phyloP scores from a whole-genome alignment of 108 stramenopile species.

The Discostella stelligeroides region DNA sequence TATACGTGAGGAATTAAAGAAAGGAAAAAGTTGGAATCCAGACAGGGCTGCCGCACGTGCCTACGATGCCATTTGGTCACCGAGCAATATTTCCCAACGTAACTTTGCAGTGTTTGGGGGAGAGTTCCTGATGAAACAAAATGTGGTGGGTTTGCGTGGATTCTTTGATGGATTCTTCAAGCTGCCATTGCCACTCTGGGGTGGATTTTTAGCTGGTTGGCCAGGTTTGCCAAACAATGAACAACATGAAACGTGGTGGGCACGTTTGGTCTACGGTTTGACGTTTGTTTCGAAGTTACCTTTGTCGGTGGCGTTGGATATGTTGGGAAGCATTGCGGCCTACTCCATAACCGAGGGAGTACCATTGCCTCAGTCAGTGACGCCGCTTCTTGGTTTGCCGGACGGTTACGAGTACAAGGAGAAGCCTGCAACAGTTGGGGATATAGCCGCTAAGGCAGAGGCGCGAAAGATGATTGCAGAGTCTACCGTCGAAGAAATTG shows the following conservation, averaged over 20 bases:
- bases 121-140: slow-evolving; percentile 95
- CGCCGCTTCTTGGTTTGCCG: slow-evolving; percentile 76
- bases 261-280: slow-evolving; percentile 86
- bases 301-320: slow-evolving; percentile 65
- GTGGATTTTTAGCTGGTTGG: slow-evolving; percentile 96
- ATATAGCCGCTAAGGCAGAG: slow-evolving; percentile 75
- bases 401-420: slow-evolving; percentile 69
- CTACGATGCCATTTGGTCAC: slow-evolving; percentile 92
- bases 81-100: slow-evolving; percentile 79
- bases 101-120: slow-evolving; percentile 97
- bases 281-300: slow-evolving; percentile 83
- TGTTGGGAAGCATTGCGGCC: slow-evolving; percentile 58
- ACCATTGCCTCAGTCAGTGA: slow-evolving; percentile 78
- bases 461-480: slow-evolving; percentile 71
- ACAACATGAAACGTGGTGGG: slow-evolving; percentile 86
- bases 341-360: slow-evolving; percentile 62
- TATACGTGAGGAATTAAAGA: slow-evolving; percentile 55
- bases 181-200: slow-evolving; percentile 85
- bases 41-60: slow-evolving; percentile 84
- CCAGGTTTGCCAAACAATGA: slow-evolving; percentile 93
- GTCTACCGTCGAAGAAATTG: slow-evolving; percentile 51
- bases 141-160: slow-evolving; percentile 88
- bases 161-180: slow-evolving; percentile 96
- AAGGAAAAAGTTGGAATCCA: slow-evolving; percentile 43
- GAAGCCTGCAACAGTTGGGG: slow-evolving; percentile 49